Percentiles rank a stretch among this genome's conserved stretches.
These are phyloP conservation scores for Apiotrichum montevideense DNA, from an alignment of 1,284 basidiomycete species.

Conservation along the genomic window DNA sequence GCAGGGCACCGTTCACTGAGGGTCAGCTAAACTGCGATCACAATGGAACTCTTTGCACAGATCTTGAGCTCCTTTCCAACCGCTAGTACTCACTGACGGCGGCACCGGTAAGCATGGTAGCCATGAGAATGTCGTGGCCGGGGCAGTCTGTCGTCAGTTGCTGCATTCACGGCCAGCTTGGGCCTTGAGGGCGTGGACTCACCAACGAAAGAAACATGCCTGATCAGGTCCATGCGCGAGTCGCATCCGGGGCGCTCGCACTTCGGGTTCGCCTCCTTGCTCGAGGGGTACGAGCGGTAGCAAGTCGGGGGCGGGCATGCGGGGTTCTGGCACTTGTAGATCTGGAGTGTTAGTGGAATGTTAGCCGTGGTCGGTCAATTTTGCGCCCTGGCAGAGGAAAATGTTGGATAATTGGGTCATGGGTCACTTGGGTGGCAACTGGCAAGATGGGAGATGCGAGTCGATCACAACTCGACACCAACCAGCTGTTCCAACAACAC, in stretches of 20 bases:
- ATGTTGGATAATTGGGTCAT: too few relatives aligned
- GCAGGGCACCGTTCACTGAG: slow-evolving; percentile 84
- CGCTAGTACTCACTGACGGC: slow-evolving; percentile 63
- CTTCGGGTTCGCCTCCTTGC: slow-evolving; percentile 87
- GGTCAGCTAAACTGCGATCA: slow-evolving; percentile 2
- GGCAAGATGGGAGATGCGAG: too few relatives aligned
- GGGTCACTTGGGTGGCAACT: too few relatives aligned
- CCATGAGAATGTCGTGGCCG: slow-evolving; percentile 92
- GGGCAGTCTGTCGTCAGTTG: slow-evolving; percentile 50
- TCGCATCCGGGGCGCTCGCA: slow-evolving; percentile 92
- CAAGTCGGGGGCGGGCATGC: slow-evolving; percentile 88
- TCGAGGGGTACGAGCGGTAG: slow-evolving; percentile 87
- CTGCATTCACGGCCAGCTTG: not conserved
- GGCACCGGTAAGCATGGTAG: slow-evolving; percentile 99
- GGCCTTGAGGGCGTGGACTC: not conserved
- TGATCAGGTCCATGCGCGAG: slow-evolving; percentile 79
- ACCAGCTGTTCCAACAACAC: too few relatives aligned
- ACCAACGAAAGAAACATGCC: slow-evolving; percentile 89
- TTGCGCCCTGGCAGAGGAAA: too few relatives aligned
- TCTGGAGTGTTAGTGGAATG: slow-evolving; percentile 52
- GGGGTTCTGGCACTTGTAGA: slow-evolving; percentile 94
- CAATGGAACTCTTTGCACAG: too few relatives aligned
- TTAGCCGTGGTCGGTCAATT: not conserved
- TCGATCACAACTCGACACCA: too few relatives aligned
- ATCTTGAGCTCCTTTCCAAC: not conserved